These are phyloP conservation scores for Pichia thaimueangensis DNA, from an alignment of 805 yeast species.

Conservation along the genomic window DNA sequence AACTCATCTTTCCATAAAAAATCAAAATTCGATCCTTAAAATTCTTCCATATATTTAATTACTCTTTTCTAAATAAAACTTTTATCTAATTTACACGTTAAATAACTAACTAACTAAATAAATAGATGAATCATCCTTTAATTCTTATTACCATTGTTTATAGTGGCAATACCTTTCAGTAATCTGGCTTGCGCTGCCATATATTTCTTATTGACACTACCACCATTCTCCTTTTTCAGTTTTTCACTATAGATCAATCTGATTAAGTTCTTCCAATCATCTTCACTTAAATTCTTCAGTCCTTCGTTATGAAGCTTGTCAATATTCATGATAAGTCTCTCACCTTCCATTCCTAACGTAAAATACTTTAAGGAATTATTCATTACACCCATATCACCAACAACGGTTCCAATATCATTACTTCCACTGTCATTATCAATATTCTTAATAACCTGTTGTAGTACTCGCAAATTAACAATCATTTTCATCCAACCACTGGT, in stretches of 20 bases:
- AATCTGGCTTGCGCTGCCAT: slow-evolving; percentile 13
- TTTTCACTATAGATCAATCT: slow-evolving; percentile 44
- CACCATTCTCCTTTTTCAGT: slow-evolving; percentile 14
- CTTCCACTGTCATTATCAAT: slow-evolving; percentile 26
- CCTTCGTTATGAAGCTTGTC: slow-evolving; percentile 4
- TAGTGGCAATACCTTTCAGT: slow-evolving; percentile 5
- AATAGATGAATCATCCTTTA: too few species aligned
- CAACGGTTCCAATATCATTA: slow-evolving; percentile 1
- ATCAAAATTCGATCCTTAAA: slow-evolving; percentile 7
- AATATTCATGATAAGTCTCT: slow-evolving; percentile 7
- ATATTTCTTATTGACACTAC: slow-evolving; percentile 7
- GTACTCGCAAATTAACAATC: slow-evolving; percentile 52
- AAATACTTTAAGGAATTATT: slow-evolving; percentile 45
- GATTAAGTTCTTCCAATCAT: slow-evolving; percentile 45
- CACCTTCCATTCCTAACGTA: slow-evolving; percentile 31
- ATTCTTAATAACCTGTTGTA: slow-evolving; percentile 64
- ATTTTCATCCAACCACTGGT: slow-evolving; percentile 53
- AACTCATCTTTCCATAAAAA: slow-evolving; percentile 8
- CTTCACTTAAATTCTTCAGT: slow-evolving; percentile 29
- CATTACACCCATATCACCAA: slow-evolving; percentile 4
- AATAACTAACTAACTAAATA: too few species aligned
- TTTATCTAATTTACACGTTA: too few species aligned
- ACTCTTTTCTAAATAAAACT: slow-evolving; percentile 1
- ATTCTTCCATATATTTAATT: not conserved
- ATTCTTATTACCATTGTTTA: too few species aligned